A percentile compares a stretch with the other conserved stretches of the same genome.
These are phyloP conservation scores for Eucalyptus sp. DNA, from an alignment of 345 rosid species.

Conservation along the genomic window DNA sequence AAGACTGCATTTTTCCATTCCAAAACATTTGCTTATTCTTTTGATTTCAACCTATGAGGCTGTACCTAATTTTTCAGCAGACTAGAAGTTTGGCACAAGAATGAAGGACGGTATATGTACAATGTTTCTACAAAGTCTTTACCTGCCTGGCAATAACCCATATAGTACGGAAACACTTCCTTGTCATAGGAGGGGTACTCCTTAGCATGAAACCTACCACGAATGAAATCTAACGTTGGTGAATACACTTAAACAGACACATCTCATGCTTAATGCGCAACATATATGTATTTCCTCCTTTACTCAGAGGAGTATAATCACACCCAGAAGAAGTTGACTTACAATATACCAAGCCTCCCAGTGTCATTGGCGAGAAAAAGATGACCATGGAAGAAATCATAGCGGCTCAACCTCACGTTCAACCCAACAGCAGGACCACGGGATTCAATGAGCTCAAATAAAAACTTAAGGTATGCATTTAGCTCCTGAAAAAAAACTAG, in stretches of 20 bases:
- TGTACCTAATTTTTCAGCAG: neutral
- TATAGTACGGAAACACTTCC: slow-evolving; percentile 47
- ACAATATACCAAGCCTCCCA: slow-evolving; percentile 80
- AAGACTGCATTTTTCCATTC: neutral
- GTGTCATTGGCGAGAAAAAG: slow-evolving; percentile 49
- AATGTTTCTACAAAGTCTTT: neutral
- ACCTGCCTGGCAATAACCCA: slow-evolving; percentile 96
- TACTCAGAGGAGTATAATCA: neutral
- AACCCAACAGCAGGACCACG: slow-evolving; percentile 65
- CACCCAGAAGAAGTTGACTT: slow-evolving; percentile 6
- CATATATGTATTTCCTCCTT: neutral
- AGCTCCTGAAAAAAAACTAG: slow-evolving; percentile 41
- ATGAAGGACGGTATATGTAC: neutral
- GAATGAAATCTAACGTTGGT: neutral
- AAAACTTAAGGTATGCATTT: slow-evolving; percentile 53
- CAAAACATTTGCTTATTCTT: neutral
- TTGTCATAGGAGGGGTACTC: slow-evolving; percentile 81
- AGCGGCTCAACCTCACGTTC: slow-evolving; percentile 44
- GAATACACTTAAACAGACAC: neutral
- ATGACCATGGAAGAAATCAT: slow-evolving; percentile 90
- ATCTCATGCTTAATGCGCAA: neutral
- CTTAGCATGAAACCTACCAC: slow-evolving; percentile 76
- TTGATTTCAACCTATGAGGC: neutral
- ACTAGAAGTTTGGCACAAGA: neutral
- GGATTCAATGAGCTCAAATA: slow-evolving; percentile 62